Base-by-base conservation (phyloP, 2,329 filamentous ascomycete species). In the Zasmidium angulare region DNA sequence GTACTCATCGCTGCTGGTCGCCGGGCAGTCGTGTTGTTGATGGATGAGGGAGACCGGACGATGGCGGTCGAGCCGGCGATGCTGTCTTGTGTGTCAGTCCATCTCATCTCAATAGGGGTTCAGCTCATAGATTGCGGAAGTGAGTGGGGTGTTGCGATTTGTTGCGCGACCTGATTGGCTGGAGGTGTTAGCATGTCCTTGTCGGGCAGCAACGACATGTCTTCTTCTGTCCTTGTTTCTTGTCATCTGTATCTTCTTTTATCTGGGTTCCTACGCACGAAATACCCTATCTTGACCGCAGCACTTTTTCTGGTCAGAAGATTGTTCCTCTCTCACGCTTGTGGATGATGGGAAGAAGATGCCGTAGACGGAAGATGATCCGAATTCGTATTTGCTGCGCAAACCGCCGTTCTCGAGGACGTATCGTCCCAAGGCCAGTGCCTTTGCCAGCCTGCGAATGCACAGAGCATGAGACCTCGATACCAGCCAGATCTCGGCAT, bases 1-100 rank as follows among this genome's bases (percentile, higher is more conserved):
- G 63, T 68, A 52, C 65, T 70, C 69, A 71, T 70, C 36, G 6
- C n/a, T 3, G 36, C 36, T 9, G 36, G 3, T 19, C n/a, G 36
- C n/a, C 36, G 6, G 36, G 3, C n/a, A 17, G 36, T 43, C 11
- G 11, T 29, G 4, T 17, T 43, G 36, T 43, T 19, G n/a, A 19
- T 4, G 36, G 11, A 43, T 43, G 3, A 4, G 14, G n/a, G 12
- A 43, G 36, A n/a, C n/a, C n/a, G n/a, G n/a, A 17, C 14, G 36
- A 43, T 43, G 6, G 36, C 11, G 36, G 11, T 3, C n/a, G 53
- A 49, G 23, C 36, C 40, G n/a, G 23, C 7, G 3, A 36, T 29
- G 47, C 29, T n/a, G n/a, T 17, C 6, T 19, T 11, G 4, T 49
- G 36, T 7, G 36, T 43, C 36, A 43, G 36, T 17, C n/a, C 36